These are phyloP conservation scores for Batkoa obscura DNA, from an alignment of 371 early-diverging fungal genomes.

Conservation along the genomic window DNA sequence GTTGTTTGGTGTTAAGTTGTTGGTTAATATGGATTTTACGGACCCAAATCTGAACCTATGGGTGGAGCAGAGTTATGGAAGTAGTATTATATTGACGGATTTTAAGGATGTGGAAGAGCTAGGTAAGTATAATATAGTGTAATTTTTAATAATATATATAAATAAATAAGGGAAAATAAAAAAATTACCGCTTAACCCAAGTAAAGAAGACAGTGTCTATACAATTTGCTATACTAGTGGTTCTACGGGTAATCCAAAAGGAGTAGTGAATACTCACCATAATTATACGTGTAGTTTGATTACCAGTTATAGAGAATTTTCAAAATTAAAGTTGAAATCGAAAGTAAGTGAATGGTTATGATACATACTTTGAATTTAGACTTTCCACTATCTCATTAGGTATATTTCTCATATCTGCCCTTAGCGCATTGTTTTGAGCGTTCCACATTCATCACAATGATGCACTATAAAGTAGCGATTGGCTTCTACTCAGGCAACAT, in stretches of 20 bases:
- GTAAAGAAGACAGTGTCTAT: conserved; percentile 39
- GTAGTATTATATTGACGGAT: conserved; percentile 24
- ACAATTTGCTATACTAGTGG: conserved; percentile 96
- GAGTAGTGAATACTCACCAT: conserved; percentile 26
- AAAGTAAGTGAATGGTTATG: no score
- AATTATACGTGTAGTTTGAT: no score
- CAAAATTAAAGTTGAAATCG: no score
- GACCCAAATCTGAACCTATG: conserved; percentile 6
- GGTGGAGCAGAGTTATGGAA: conserved; percentile 25
- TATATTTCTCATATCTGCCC: conserved; percentile 1
- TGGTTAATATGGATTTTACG: conserved; percentile 53
- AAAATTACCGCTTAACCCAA: conserved; percentile 14
- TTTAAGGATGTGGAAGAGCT: background rate
- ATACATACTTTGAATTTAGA: background rate
- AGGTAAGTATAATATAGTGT: no score
- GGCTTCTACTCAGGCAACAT: conserved; percentile 74
- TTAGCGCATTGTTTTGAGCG: conserved; percentile 78
- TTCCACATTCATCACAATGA: conserved; percentile 20
- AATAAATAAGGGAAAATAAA: conserved; percentile 27
- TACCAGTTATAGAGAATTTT: no score
- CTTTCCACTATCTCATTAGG: background rate
- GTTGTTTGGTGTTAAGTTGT: conserved; percentile 37
- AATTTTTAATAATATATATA: conserved; percentile 17
- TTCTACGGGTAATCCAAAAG: conserved; percentile 60
- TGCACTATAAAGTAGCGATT: conserved; percentile 34